A percentile compares a stretch with the other conserved stretches of the same genome.
These are phyloP conservation scores for Conoideocrella luteorostrata DNA, from an alignment of 2,329 filamentous ascomycete species.

Conservation along the genomic window DNA sequence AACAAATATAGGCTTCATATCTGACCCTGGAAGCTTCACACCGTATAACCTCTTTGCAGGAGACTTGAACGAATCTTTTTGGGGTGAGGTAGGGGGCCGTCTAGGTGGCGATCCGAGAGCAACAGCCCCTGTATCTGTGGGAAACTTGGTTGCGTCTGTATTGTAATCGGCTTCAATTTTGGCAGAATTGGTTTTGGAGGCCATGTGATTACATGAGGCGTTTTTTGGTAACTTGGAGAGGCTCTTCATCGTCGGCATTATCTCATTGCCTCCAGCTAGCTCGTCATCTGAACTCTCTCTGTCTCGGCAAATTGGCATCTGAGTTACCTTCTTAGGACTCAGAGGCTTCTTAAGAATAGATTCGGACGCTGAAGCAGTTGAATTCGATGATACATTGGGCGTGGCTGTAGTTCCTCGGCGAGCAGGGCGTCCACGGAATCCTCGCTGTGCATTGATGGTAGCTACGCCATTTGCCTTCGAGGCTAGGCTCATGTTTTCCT, in stretches of 20 bases:
- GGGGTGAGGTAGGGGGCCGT: slow-evolving; percentile 43
- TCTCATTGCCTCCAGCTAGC: slow-evolving; percentile 42
- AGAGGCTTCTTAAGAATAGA: slow-evolving; percentile 40
- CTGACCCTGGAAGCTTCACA: slow-evolving; percentile 25
- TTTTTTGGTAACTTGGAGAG: too few species aligned
- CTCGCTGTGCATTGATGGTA: slow-evolving; percentile 23
- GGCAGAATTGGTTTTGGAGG: slow-evolving; percentile 4
- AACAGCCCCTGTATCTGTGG: slow-evolving; percentile 4
- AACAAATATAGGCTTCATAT: slow-evolving; percentile 19
- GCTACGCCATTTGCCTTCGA: slow-evolving; percentile 29
- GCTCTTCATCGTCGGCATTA: slow-evolving; percentile 18
- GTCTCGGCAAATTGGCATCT: slow-evolving; percentile 43
- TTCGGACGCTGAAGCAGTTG: slow-evolving; percentile 20
- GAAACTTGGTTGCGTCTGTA: slow-evolving; percentile 6
- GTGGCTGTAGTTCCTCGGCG: slow-evolving; percentile 29
- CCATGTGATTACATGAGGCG: too few species aligned
- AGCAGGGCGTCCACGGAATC: slow-evolving; percentile 36
- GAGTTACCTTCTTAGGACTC: slow-evolving; percentile 59
- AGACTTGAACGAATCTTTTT: slow-evolving; percentile 49
- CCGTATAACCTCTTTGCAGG: slow-evolving; percentile 42
- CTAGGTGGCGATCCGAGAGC: slow-evolving; percentile 49
- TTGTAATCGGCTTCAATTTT: slow-evolving; percentile 11
- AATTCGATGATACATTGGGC: slow-evolving; percentile 27
- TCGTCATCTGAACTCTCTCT: slow-evolving; percentile 51
- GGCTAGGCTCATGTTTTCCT: slow-evolving; percentile 52